A percentile compares a stretch with the other conserved stretches of the same genome.
Conservation (phyloP, 1,284 basidiomycete genomes). For the Sporisorium iseilematis-ciliati region DNA sequence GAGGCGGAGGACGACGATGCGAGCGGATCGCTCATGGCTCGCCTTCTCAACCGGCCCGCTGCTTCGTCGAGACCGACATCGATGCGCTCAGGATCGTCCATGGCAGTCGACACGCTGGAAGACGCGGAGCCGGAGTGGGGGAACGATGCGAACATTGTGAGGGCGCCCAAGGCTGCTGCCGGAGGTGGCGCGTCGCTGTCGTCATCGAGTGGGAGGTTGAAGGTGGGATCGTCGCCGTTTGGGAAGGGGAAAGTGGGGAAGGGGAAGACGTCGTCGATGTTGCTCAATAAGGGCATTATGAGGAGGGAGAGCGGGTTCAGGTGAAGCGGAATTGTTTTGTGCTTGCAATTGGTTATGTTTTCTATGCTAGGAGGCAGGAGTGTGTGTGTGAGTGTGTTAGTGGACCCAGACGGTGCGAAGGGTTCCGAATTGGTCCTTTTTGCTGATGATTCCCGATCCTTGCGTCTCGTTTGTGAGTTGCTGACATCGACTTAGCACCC, state of each 20-base stretch:
- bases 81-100: conserved; percentile 2
- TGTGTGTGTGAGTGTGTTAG: not conserved
- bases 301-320: conserved; percentile 36
- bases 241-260: not conserved
- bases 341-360: not conserved
- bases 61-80: not conserved
- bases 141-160: conserved; percentile 45
- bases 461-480: not conserved
- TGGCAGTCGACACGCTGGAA: conserved; percentile 27
- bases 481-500: conserved; percentile 15
- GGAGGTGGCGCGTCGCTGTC: conserved; percentile 6
- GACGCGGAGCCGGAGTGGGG: conserved; percentile 53
- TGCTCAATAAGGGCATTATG: conserved; percentile 33
- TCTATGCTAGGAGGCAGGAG: not conserved
- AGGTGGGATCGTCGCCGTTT: not conserved
- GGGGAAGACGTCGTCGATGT: conserved; percentile 16
- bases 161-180: conserved; percentile 28
- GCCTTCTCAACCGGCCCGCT: conserved; percentile 4
- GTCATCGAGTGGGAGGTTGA: not conserved
- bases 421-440: conserved; percentile 39
- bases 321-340: conserved; percentile 4
- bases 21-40: conserved; percentile 23
- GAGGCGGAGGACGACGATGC: conserved; percentile 8
- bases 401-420: conserved; percentile 35
- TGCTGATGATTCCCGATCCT: not conserved